Percentiles rank a stretch among this genome's conserved stretches.
These are phyloP conservation scores for Abelmoschus esculentus DNA, from an alignment of 345 rosid species.

Conservation along the genomic window DNA sequence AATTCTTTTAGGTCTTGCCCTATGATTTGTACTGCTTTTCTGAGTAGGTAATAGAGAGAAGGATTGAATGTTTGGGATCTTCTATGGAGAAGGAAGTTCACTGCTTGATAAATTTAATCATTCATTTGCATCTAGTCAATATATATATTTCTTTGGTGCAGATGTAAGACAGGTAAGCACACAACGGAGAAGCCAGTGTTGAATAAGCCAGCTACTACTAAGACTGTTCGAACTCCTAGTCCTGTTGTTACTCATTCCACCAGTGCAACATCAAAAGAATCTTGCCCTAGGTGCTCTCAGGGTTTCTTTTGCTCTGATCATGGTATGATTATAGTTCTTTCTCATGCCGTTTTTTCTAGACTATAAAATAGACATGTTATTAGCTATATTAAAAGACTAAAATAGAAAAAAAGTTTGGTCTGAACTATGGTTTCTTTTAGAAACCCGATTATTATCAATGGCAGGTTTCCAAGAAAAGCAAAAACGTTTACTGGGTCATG, in stretches of 20 bases:
- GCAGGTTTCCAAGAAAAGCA: background rate
- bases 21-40: background rate
- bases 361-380: background rate
- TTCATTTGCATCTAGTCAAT: slow-evolving; percentile 1
- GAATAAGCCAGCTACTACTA: slow-evolving; percentile 33
- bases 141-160: slow-evolving; percentile 26
- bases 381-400: background rate
- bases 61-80: too few species aligned
- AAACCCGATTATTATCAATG: background rate
- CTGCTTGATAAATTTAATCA: background rate
- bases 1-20: background rate
- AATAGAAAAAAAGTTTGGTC: background rate
- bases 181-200: slow-evolving; percentile 79
- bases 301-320: slow-evolving; percentile 98
- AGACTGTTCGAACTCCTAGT: slow-evolving; percentile 29
- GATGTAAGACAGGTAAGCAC: slow-evolving; percentile 93
- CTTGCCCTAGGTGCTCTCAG: slow-evolving; percentile 80
- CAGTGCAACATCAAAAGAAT: slow-evolving; percentile 42
- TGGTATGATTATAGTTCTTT: slow-evolving; percentile 32
- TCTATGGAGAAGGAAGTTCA: background rate
- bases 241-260: slow-evolving; percentile 28
- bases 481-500: background rate
- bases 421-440: background rate
- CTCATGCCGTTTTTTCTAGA: background rate
- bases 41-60: background rate